Base-by-base conservation (phyloP, 2,329 filamentous ascomycete genomes). In the Mollisiaceae sp. region DNA sequence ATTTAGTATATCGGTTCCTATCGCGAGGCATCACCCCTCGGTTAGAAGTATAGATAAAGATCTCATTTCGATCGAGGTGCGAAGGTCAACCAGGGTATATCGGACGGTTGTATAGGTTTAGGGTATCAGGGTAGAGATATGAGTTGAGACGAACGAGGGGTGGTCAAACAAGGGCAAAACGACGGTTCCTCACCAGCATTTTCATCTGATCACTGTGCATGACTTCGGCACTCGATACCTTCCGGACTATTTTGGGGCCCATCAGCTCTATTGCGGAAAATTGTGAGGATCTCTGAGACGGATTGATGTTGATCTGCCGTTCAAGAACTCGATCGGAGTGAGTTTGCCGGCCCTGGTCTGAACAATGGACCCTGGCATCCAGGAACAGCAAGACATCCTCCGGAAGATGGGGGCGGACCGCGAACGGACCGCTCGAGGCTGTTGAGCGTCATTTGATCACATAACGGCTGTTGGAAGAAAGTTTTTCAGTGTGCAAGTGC, bases 91-190 rank as follows among this genome's bases (percentile, higher is more conserved):
- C 12, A 32, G 50, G 59, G 18, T 47, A 59, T 61, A 66, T 63
- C 54, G 57, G 52, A 61, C 50, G 41, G 59, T 70, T 55, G 20
- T 65, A 65, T 63, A 50, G 45, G 20, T 55, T 20, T 39, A 12
- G 57, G 27, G 27, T 32, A 6, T 47, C 61, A 63, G 62, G 64
- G 59, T 61, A 65, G 50, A 64, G 62, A 58, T 67, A 32, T 45
- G 18, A 64, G 65, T 66, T 70, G 69, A 69, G 69, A 70, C 69
- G 63, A 67, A 68, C 61, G 14, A 54, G 27, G 43, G 54, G n/a
- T 18, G 47, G 62, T 68, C 68, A 72, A 71, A 71, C 70, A 66
- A 27, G 60, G 65, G 24, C 67, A 69, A 72, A 72, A 71, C 69
- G 62, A 64, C 55, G 60, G 59, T 20, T 67, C 55, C 60, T 41